phyloP scores from a whole-genome alignment of 192 early-diverging fungal genomes.

The Jimgerdemannia flammicorona region DNA sequence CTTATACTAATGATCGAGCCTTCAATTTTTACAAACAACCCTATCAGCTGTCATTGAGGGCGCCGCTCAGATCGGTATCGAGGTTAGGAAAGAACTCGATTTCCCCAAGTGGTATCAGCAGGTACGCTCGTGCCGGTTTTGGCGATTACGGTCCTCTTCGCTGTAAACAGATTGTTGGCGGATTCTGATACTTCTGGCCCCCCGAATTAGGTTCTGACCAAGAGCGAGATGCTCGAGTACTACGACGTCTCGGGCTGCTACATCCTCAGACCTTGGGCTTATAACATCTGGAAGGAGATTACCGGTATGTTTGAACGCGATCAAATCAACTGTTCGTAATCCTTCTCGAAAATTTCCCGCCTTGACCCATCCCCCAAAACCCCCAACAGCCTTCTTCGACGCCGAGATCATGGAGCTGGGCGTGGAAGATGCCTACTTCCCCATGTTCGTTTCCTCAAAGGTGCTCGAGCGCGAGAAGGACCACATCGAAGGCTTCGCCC shows the following conservation, averaged over 20 bases:
- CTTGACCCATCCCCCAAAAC: neutral
- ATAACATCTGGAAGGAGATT: conserved; percentile 97
- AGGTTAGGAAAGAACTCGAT: conserved; percentile 83
- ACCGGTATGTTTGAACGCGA: conserved; percentile 51
- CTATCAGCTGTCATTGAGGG: conserved; percentile 46
- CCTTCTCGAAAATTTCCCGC: neutral
- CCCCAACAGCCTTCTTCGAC: conserved; percentile 78
- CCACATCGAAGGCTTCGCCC: conserved; percentile 98
- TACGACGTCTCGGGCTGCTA: conserved; percentile 99
- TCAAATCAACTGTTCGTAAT: neutral
- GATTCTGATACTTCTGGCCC: no score
- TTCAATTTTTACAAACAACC: no score
- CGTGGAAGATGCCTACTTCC: conserved; percentile 98
- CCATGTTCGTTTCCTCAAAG: conserved; percentile 94
- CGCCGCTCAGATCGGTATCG: conserved; percentile 79
- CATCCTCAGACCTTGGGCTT: conserved; percentile 93
- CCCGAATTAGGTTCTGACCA: conserved; percentile 61
- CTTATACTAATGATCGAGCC: no score
- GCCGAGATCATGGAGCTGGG: conserved; percentile 85
- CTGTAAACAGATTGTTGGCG: neutral
- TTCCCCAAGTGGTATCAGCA: conserved; percentile 94
- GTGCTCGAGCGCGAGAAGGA: conserved; percentile 96
- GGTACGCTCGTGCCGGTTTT: conserved; percentile 33
- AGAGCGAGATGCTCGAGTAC: conserved; percentile 97
- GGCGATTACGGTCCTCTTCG: neutral